Conservation (phyloP, 805 yeast genomes). For the Ogataea pilisensis region DNA sequence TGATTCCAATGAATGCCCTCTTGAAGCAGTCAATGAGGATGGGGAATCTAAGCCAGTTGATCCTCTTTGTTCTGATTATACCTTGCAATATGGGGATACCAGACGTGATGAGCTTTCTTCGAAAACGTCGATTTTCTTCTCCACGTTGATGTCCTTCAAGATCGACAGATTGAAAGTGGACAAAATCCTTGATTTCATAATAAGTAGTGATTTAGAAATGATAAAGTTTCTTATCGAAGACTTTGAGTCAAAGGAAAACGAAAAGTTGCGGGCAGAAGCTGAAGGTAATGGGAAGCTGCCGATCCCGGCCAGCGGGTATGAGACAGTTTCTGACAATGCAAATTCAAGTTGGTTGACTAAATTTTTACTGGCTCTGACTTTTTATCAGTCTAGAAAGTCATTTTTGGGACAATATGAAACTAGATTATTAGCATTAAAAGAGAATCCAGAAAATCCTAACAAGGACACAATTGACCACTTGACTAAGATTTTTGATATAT, state of each 20-base stretch:
- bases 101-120: no score
- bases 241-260: conserved; percentile 1
- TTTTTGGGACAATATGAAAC: conserved; percentile 12
- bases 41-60: no score
- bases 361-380: conserved; percentile 14
- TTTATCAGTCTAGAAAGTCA: conserved; percentile 22
- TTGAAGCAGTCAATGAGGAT: no score
- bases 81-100: no score
- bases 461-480: conserved; percentile 1
- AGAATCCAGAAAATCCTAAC: neutral
- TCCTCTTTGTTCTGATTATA: no score
- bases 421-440: neutral
- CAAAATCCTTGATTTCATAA: conserved; percentile 10
- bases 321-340: neutral
- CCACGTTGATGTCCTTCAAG: neutral
- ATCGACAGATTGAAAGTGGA: conserved; percentile 21
- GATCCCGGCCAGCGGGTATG: neutral
- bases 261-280: neutral
- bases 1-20: neutral
- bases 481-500: conserved; percentile 1
- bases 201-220: conserved; percentile 2
- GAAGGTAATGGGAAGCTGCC: neutral
- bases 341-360: conserved; percentile 11
- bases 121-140: neutral
- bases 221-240: conserved; percentile 9